These are phyloP conservation scores for Pleurotus tuoliensis DNA, from an alignment of 768 basidiomycete genomes.

Conservation along the genomic window DNA sequence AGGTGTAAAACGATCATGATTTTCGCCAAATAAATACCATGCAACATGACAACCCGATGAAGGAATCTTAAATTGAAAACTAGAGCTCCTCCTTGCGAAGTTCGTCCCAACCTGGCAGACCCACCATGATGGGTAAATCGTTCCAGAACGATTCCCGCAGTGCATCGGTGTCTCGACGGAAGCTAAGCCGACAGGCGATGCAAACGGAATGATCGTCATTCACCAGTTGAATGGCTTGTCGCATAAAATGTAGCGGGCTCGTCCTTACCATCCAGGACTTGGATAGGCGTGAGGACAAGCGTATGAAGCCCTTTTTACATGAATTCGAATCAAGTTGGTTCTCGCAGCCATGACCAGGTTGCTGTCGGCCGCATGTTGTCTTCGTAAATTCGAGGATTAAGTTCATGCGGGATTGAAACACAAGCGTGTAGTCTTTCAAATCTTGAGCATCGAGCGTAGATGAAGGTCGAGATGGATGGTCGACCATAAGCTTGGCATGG, in stretches of 20 bases:
- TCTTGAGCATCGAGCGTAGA: slow-evolving; percentile 37
- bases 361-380: slow-evolving; percentile 25
- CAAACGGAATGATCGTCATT: slow-evolving; percentile 40
- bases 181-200: slow-evolving; percentile 35
- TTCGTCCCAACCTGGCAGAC: slow-evolving; percentile 45
- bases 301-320: slow-evolving; percentile 28
- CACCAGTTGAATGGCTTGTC: slow-evolving; percentile 38
- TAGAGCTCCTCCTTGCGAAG: slow-evolving; percentile 27
- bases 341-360: slow-evolving; percentile 21
- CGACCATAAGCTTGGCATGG: slow-evolving; percentile 47
- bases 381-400: slow-evolving; percentile 46
- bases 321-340: slow-evolving; percentile 28
- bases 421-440: slow-evolving; percentile 47
- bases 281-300: slow-evolving; percentile 37
- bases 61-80: background rate
- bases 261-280: slow-evolving; percentile 48
- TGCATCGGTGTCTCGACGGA: slow-evolving; percentile 33
- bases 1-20: slow-evolving; percentile 31
- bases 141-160: slow-evolving; percentile 43
- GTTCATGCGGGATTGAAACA: slow-evolving; percentile 54
- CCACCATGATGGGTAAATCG: slow-evolving; percentile 39
- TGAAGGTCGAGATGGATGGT: slow-evolving; percentile 48
- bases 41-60: background rate
- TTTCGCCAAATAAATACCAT: background rate
- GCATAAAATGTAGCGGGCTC: slow-evolving; percentile 51